phyloP scores from a whole-genome alignment of 1,284 basidiomycete genomes.

The Sanguinoderma infundibulare region DNA sequence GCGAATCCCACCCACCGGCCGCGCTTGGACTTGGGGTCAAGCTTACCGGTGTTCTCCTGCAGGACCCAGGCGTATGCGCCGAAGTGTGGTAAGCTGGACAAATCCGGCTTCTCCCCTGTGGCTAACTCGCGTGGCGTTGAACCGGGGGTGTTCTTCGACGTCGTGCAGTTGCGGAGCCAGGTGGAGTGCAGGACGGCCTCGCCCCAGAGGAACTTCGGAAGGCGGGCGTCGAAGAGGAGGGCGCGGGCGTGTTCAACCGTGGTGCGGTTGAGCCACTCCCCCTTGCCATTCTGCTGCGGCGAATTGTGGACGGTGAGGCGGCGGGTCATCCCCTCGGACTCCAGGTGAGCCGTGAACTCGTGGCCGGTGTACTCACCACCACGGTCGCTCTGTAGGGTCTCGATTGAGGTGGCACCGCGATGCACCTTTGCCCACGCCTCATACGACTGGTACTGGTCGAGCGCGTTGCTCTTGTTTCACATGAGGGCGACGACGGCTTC shows the following conservation, averaged over 20 bases:
- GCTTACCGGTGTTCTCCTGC: conserved; percentile 29
- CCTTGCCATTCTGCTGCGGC: too few relatives aligned
- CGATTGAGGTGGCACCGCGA: conserved; percentile 8
- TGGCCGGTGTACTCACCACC: too few relatives aligned
- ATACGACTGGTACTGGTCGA: conserved; percentile 27
- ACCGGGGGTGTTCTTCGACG: conserved; percentile 34
- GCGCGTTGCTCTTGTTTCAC: conserved; percentile 33
- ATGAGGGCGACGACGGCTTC: conserved; percentile 23
- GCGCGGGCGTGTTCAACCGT: too few relatives aligned
- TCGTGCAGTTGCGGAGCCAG: conserved; percentile 39
- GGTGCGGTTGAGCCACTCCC: too few relatives aligned
- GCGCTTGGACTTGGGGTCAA: conserved; percentile 30
- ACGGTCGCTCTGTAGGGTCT: too few relatives aligned
- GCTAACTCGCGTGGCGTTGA: conserved; percentile 37
- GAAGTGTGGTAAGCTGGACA: conserved; percentile 19
- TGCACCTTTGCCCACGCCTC: conserved; percentile 26
- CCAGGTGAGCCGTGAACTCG: too few relatives aligned
- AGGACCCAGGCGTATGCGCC: conserved; percentile 7
- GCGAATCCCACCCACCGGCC: conserved; percentile 39
- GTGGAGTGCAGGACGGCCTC: too few relatives aligned
- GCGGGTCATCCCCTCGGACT: too few relatives aligned
- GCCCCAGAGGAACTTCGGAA: too few relatives aligned
- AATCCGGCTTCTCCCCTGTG: conserved; percentile 33
- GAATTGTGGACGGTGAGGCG: conserved; percentile 32
- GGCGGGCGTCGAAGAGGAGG: too few relatives aligned